These are phyloP conservation scores for Salinomyces thailandicus DNA, from an alignment of 2,329 filamentous ascomycete genomes.

Conservation along the genomic window DNA sequence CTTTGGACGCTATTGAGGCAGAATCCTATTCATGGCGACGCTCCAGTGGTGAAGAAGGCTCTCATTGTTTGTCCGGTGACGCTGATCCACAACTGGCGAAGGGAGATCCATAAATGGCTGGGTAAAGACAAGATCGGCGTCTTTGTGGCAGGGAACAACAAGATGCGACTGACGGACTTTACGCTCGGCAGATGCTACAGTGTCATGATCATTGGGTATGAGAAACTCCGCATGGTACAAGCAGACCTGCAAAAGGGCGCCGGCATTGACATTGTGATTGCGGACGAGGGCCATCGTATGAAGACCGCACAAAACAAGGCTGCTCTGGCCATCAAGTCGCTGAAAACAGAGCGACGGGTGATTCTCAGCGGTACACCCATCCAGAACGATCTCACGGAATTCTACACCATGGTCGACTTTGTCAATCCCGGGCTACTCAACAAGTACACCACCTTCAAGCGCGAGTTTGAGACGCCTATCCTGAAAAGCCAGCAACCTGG, in stretches of 20 bases:
- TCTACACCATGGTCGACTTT: constrained; percentile 58
- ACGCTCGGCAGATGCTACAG: constrained; percentile 58
- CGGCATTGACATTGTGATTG: constrained; percentile 58
- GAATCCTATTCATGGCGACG: constrained; percentile 51
- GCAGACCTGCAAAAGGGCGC: constrained; percentile 53
- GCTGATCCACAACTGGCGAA: constrained; percentile 61
- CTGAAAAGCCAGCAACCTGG: constrained; percentile 54
- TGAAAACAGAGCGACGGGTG: constrained; percentile 51
- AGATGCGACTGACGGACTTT: constrained; percentile 54
- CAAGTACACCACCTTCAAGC: constrained; percentile 52
- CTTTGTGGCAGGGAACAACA: constrained; percentile 52
- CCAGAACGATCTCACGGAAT: constrained; percentile 58
- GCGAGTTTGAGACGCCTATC: constrained; percentile 55
- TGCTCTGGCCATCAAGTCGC: constrained; percentile 52
- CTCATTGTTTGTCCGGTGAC: constrained; percentile 64
- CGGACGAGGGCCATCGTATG: constrained; percentile 58
- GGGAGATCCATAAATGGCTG: constrained; percentile 64
- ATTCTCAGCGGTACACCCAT: constrained; percentile 59
- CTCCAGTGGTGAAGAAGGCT: constrained; percentile 57
- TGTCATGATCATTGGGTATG: constrained; percentile 65
- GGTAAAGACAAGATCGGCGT: constrained; percentile 60
- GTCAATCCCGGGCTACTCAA: constrained; percentile 57
- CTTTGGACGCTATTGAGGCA: constrained; percentile 65
- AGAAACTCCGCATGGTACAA: constrained; percentile 55
- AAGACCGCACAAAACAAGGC: constrained; percentile 62